Conservation (phyloP, 345 rosid species). For the Citrus glauca region DNA sequence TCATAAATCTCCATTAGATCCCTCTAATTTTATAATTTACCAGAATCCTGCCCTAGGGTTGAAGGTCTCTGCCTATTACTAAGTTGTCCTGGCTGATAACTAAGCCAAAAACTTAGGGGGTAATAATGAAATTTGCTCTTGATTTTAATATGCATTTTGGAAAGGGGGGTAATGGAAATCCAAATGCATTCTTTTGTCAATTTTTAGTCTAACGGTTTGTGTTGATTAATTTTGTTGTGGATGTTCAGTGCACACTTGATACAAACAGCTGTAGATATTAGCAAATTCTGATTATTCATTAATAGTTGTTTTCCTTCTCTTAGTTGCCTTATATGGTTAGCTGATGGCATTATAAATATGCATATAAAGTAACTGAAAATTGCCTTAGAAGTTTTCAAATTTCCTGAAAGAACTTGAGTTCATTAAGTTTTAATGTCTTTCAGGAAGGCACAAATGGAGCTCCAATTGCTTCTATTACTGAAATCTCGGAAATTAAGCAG, state of each 20-base stretch:
- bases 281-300: neutral
- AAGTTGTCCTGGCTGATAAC: neutral
- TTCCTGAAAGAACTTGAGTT: neutral
- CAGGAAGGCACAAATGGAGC: slow-evolving; percentile 65
- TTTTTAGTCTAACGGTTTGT: neutral
- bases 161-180: neutral
- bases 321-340: neutral
- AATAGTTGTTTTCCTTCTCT: neutral
- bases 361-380: neutral
- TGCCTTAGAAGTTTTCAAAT: neutral
- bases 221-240: neutral
- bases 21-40: neutral
- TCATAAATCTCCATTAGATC: neutral
- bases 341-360: neutral
- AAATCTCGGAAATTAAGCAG: slow-evolving; percentile 47
- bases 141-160: neutral
- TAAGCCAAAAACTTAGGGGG: neutral
- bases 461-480: slow-evolving; percentile 42
- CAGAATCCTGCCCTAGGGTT: neutral
- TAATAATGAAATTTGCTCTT: neutral
- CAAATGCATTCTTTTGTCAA: neutral
- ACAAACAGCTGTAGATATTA: neutral
- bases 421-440: slow-evolving; percentile 3
- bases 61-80: neutral
- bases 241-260: neutral